phyloP scores from a whole-genome alignment of 2,329 filamentous ascomycete genomes.

The Fusarium nurragi region DNA sequence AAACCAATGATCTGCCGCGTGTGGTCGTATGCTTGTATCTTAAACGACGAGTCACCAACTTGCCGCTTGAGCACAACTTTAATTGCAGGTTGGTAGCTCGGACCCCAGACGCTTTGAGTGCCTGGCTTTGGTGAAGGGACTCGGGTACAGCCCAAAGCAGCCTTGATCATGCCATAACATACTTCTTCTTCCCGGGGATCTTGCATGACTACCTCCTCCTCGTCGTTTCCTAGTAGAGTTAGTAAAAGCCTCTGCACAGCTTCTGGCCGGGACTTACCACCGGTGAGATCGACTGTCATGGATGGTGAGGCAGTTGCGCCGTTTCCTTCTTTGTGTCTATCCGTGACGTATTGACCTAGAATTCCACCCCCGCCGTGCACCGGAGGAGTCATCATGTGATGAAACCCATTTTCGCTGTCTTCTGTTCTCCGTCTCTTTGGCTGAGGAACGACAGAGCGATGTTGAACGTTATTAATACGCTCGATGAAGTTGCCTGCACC shows the following conservation, averaged over 20 bases:
- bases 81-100: slow-evolving; percentile 75
- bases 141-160: slow-evolving; percentile 70
- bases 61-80: slow-evolving; percentile 75
- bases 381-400: slow-evolving; percentile 47
- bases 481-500: slow-evolving; percentile 75
- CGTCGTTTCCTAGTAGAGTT: slow-evolving; percentile 56
- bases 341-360: slow-evolving; percentile 73
- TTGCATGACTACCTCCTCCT: slow-evolving; percentile 64
- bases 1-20: slow-evolving; percentile 76
- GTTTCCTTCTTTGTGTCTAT: slow-evolving; percentile 61
- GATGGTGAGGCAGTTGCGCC: slow-evolving; percentile 43
- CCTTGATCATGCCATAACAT: slow-evolving; percentile 81
- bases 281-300: slow-evolving; percentile 68
- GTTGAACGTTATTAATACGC: slow-evolving; percentile 77
- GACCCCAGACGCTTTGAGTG: slow-evolving; percentile 65
- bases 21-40: slow-evolving; percentile 79
- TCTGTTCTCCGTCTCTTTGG: slow-evolving; percentile 72
- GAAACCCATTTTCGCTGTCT: slow-evolving; percentile 53
- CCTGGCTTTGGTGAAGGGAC: slow-evolving; percentile 76
- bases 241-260: slow-evolving; percentile 4
- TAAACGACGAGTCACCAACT: slow-evolving; percentile 62
- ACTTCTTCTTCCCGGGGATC: slow-evolving; percentile 75
- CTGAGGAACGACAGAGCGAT: slow-evolving; percentile 67
- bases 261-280: slow-evolving; percentile 50
- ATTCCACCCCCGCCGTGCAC: slow-evolving; percentile 61